Evolutionary conservation across 345 rosid species (phyloP), one percentile per base, ranked within the genome.

Genomic region (Salix suchowensis): DNA sequence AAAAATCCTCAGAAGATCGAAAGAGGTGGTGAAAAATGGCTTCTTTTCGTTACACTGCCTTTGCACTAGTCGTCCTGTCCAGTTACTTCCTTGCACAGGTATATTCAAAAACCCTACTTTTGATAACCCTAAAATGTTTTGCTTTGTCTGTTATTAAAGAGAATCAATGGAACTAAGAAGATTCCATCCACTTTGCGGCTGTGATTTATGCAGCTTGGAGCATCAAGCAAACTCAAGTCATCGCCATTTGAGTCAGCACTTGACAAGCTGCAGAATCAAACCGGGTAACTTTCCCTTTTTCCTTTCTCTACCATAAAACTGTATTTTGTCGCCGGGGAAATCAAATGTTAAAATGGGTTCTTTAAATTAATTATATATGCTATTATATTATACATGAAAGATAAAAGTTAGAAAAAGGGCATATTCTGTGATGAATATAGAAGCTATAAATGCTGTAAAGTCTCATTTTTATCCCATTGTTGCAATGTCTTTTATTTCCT

Each of bases 161-260:
- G 68, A 24, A 13, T 2, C n/a, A 10, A 14, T 21, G 34, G 7
- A 60, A 60, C 18, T 37, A 24, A 44, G 32, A 46, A 42, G 77
- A 32, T 23, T 2, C 36, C 6, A 34, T 21, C 24, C 32, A 32
- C 23, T 7, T 24, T 30, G 11, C 18, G 40, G n/a, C 19, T 26
- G 34, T 24, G 16, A 28, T 61, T 28, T 44, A 13, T 73, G 23
- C 69, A 65, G 77, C 28, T 32, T 65, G 19, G 10, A 9, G 58
- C 70, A 26, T 28, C 21, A 65, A 74, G 16, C n/a, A 34, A 73
- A 15, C 52, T 16, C 11, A 32, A 60, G 23, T 16, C 1, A 12
- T 76, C 78, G 32, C 67, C 78, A 18, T 69, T 69, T n/a, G 55
- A 23, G 9, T 28, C 62, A 0, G 68, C 68, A 69, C 69, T 76